Base-by-base conservation (phyloP, 129 eudicot genomes). In the Chrysanthemum seticuspe region DNA sequence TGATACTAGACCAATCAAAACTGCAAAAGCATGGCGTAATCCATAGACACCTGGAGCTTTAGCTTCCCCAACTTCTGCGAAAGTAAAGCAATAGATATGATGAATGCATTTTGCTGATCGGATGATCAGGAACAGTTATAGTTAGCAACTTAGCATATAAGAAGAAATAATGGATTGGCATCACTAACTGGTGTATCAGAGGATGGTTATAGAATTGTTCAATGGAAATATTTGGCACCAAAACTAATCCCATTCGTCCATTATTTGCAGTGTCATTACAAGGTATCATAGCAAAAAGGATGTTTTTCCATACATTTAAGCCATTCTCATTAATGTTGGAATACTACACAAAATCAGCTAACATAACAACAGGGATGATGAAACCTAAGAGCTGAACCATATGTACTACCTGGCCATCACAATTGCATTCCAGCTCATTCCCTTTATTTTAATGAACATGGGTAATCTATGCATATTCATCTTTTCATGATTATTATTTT, bases 1-100 rank as follows among this genome's bases (percentile, higher is more conserved):
- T 59, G 95, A 85, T 54, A 85, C 62, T 65, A 86, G 74, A 76
- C 91, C 91, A 73, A 85, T 62, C 34, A 85, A 29, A 82, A 83
- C 79, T 2, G 86, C 86, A 76, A 77, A 80, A 62, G 71, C 77
- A 23, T 88, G 85, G 49, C 64, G 19, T 52, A 50, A 57, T 74
- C 81, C 85, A 58, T 76, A 80, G 23, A 71, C 66, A 53, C 71
- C 18, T 67, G 63, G 25, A 76, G 64, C 73, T 65, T 67, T 78
- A 72, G 59, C 80, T 76, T 55, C 76, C 53, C 68, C 49, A 62
- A 71, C 73, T 63, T 68, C 91, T 83, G 84, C 44, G 68, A 7
- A 66, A 48, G n/a, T 72, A 79, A 71, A 14, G 11, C 31, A 62
- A 54, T 15, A 50, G 40, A 74, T 34, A 16, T 34, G n/a, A 29